Evolutionary conservation across 2,329 filamentous ascomycete genomes (phyloP).

Genomic region (Aspergillaceae sp.): DNA sequence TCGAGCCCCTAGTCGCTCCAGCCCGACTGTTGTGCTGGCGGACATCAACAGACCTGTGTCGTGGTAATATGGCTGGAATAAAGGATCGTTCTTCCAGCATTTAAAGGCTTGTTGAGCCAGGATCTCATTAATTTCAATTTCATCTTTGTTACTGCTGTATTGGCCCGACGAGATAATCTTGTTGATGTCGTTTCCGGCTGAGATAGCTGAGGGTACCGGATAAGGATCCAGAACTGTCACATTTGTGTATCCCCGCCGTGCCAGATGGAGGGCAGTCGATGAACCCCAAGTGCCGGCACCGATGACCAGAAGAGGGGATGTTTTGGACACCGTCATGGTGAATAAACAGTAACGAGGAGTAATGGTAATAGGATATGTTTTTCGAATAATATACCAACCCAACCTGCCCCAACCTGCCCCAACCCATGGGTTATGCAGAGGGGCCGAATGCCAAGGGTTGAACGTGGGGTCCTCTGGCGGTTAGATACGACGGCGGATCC

Average conservation of each 20-base stretch:
- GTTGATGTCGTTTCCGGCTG: constrained; percentile 41
- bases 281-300: constrained; percentile 42
- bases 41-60: constrained; percentile 37
- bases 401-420: too few relatives aligned
- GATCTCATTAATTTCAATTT: constrained; percentile 14
- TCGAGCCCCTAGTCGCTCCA: constrained; percentile 27
- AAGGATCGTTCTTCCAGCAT: constrained; percentile 37
- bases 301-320: constrained; percentile 34
- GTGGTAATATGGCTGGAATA: constrained; percentile 40
- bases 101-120: constrained; percentile 27
- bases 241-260: constrained; percentile 38
- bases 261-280: constrained; percentile 41
- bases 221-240: constrained; percentile 42
- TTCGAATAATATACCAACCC: neutral
- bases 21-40: constrained; percentile 33
- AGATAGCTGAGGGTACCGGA: constrained; percentile 40
- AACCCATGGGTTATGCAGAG: too few relatives aligned
- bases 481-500: too few relatives aligned
- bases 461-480: too few relatives aligned
- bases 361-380: neutral
- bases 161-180: constrained; percentile 34
- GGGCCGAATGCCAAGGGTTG: too few relatives aligned
- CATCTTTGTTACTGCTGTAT: constrained; percentile 25
- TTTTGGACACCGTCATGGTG: constrained; percentile 9
- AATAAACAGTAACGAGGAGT: neutral